Percentiles rank a stretch among this genome's conserved stretches.
phyloP scores from a whole-genome alignment of 2,329 filamentous ascomycete genomes.

The Neonectria hederae region DNA sequence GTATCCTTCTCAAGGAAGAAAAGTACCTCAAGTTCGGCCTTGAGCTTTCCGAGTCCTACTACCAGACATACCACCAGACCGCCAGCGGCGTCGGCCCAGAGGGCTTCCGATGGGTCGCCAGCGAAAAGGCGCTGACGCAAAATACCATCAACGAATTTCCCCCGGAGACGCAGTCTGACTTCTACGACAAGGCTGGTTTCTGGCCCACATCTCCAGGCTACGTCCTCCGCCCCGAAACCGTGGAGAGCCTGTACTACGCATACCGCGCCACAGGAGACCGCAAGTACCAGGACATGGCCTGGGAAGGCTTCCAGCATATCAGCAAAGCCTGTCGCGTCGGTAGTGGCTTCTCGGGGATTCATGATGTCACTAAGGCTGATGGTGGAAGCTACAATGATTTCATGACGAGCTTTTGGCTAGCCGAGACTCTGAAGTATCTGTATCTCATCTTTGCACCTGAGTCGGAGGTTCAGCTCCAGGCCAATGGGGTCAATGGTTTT shows the following conservation, averaged over 20 bases:
- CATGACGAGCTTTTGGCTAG: constrained; percentile 90
- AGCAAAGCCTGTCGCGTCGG: constrained; percentile 69
- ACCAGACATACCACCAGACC: constrained; percentile 75
- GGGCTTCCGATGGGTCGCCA: constrained; percentile 69
- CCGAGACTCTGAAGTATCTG: constrained; percentile 86
- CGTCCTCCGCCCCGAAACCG: constrained; percentile 79
- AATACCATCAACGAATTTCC: constrained; percentile 51
- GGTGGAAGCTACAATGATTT: constrained; percentile 69
- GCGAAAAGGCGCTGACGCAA: constrained; percentile 45
- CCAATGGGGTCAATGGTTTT: constrained; percentile 55
- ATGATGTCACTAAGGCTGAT: constrained; percentile 68
- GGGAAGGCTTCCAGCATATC: constrained; percentile 78
- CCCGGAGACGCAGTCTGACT: constrained; percentile 59
- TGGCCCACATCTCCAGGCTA: constrained; percentile 72
- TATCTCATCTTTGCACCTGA: constrained; percentile 77
- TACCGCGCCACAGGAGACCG: constrained; percentile 79
- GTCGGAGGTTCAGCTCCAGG: constrained; percentile 60
- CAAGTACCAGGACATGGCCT: constrained; percentile 86
- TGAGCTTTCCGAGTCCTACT: constrained; percentile 75
- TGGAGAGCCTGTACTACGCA: constrained; percentile 88
- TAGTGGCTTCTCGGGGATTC: constrained; percentile 73
- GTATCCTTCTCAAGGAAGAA: constrained; percentile 70
- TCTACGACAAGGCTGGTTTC: constrained; percentile 76
- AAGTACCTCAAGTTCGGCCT: constrained; percentile 81
- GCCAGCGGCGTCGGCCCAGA: constrained; percentile 82